Percentiles rank a stretch among this genome's conserved stretches.
Conservation (phyloP, 225 moss, liverwort and hornwort species). For the Sphagnum contortum region DNA sequence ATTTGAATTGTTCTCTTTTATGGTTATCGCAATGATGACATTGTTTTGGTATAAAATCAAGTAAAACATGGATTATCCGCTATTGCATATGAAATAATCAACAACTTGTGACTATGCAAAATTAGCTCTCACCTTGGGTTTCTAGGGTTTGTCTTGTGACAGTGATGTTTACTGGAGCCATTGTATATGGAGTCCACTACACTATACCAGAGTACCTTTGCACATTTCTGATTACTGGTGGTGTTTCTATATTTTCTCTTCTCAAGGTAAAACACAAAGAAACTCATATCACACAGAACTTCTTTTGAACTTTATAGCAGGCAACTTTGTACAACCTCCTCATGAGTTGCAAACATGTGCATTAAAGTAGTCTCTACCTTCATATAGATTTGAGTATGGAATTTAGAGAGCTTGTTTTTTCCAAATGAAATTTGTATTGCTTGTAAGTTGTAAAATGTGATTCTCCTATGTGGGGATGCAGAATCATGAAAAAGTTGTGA, state of each 20-base stretch:
- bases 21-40: no score
- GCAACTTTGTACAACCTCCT: background rate
- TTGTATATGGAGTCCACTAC: constrained; percentile 85
- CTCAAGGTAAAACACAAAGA: constrained; percentile 54
- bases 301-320: background rate
- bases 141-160: constrained; percentile 11
- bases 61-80: no score
- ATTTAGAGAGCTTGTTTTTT: no score
- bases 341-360: no score
- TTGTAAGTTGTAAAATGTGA: background rate
- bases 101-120: background rate
- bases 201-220: constrained; percentile 71
- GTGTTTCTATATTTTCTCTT: constrained; percentile 85
- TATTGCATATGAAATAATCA: background rate
- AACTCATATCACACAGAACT: no score
- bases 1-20: background rate
- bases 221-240: constrained; percentile 84
- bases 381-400: background rate
- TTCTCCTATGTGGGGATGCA: constrained; percentile 16
- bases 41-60: no score
- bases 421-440: background rate
- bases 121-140: background rate
- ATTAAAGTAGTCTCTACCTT: no score
- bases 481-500: constrained; percentile 63
- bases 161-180: constrained; percentile 92